phyloP scores from a whole-genome alignment of 129 eudicot genomes.

The Daucus carota region DH1_v3.0 NC_030386.2:27637001-27637500 shows the following conservation, averaged over 20 bases:
- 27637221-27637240: no score
- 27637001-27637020: no score
- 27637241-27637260: no score
- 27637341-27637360: constrained; percentile 59
- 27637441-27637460: constrained; percentile 51
- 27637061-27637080: constrained; percentile 48
- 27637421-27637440: constrained; percentile 42
- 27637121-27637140: no score
- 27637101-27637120: no score
- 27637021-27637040: constrained; percentile 53
- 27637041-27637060: constrained; percentile 62
- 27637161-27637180: no score
- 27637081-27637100: constrained; percentile 42
- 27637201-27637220: no score
- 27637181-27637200: no score
- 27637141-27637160: no score
- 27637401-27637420: constrained; percentile 49
- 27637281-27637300: constrained; percentile 25
- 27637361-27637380: constrained; percentile 47
- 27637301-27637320: constrained; percentile 45
- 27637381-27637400: constrained; percentile 74
- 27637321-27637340: constrained; percentile 87
- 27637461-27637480: constrained; percentile 45
- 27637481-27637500: constrained; percentile 92
- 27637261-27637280: no score